Percentiles rank a stretch among this genome's conserved stretches.
These are phyloP conservation scores for Fonsecaea multimorphosa DNA, from an alignment of 2,329 filamentous ascomycete genomes.

Conservation along the genomic window DNA sequence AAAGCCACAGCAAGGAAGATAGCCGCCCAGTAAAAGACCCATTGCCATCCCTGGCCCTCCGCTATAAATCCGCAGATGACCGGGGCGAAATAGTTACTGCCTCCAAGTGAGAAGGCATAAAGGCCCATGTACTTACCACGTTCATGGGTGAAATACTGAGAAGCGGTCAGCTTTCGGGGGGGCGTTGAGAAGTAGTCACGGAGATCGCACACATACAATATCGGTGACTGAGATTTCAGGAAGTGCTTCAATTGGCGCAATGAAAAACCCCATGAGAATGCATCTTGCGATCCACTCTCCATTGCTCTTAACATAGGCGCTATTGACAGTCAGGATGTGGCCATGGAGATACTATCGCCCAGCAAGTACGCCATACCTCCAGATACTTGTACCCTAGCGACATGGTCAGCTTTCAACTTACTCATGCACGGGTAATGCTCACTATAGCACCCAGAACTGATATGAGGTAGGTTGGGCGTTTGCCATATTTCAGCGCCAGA, in stretches of 20 bases:
- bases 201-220: slow-evolving; percentile 34
- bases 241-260: slow-evolving; percentile 56
- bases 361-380: neutral
- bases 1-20: slow-evolving; percentile 25
- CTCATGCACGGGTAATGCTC: neutral
- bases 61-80: slow-evolving; percentile 35
- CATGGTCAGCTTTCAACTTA: neutral
- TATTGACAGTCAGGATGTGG: slow-evolving; percentile 43
- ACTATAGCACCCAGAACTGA: slow-evolving; percentile 40
- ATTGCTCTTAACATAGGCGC: slow-evolving; percentile 49
- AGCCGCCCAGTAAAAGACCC: slow-evolving; percentile 33
- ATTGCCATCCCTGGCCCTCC: slow-evolving; percentile 37
- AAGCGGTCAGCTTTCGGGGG: slow-evolving; percentile 37
- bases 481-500: slow-evolving; percentile 53
- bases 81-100: slow-evolving; percentile 32
- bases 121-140: slow-evolving; percentile 34
- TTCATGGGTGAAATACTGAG: slow-evolving; percentile 42
- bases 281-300: slow-evolving; percentile 57
- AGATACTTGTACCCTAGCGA: neutral
- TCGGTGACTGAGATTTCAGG: slow-evolving; percentile 55
- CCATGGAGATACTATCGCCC: slow-evolving; percentile 36
- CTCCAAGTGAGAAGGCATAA: slow-evolving; percentile 32
- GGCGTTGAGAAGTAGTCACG: neutral
- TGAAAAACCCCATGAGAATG: slow-evolving; percentile 56
- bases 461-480: slow-evolving; percentile 36